A percentile compares a stretch with the other conserved stretches of the same genome.
Conservation (phyloP, 306 rosid species). For the Sechiopsis laciniata region DNA sequence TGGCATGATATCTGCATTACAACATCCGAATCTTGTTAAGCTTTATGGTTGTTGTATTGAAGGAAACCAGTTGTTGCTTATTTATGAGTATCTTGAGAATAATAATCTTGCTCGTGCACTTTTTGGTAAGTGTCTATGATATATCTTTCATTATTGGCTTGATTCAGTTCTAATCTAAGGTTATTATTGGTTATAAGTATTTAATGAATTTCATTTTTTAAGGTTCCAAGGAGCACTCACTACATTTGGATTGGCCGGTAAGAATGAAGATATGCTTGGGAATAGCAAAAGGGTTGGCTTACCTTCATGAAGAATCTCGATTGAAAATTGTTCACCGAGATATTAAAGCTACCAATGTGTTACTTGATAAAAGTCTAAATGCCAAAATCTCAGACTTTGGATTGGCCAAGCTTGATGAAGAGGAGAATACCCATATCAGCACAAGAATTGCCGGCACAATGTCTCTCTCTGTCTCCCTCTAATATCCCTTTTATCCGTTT, state of each 20-base stretch:
- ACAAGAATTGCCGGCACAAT: slow-evolving; percentile 78
- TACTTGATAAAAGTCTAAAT: slow-evolving; percentile 62
- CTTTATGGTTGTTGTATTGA: slow-evolving; percentile 89
- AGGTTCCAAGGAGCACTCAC: slow-evolving; percentile 40
- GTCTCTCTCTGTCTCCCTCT: slow-evolving; percentile 46
- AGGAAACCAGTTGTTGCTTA: slow-evolving; percentile 75
- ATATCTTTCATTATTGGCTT: too few relatives aligned
- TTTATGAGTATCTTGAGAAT: slow-evolving; percentile 85
- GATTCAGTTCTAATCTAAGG: not conserved
- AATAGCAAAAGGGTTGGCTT: slow-evolving; percentile 65
- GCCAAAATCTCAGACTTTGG: slow-evolving; percentile 93
- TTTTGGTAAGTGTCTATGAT: slow-evolving; percentile 40
- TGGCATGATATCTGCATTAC: slow-evolving; percentile 90
- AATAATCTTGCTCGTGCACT: slow-evolving; percentile 88
- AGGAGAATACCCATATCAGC: slow-evolving; percentile 72
- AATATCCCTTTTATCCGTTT: too few relatives aligned
- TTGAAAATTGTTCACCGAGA: slow-evolving; percentile 87
- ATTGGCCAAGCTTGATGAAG: slow-evolving; percentile 83
- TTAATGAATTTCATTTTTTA: not conserved
- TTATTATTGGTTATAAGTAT: not conserved
- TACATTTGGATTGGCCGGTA: slow-evolving; percentile 59
- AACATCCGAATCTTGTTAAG: slow-evolving; percentile 84
- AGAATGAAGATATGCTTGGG: slow-evolving; percentile 65
- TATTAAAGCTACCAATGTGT: slow-evolving; percentile 81
- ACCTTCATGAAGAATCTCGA: slow-evolving; percentile 81